phyloP scores from a whole-genome alignment of 176 grass and related monocot genomes.

The Areca catechu region DNA sequence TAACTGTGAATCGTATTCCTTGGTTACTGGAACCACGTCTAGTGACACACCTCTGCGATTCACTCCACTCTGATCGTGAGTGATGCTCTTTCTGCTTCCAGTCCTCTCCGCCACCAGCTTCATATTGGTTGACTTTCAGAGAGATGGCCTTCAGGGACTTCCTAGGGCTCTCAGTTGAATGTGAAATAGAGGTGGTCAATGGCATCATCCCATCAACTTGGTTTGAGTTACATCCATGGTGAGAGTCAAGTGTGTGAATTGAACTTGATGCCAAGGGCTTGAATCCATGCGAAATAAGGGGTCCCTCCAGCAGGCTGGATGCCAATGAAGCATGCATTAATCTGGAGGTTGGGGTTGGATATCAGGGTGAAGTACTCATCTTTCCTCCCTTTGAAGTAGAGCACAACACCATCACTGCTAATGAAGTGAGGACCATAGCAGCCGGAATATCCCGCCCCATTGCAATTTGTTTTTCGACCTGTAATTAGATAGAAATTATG shows the following conservation, averaged over 20 bases:
- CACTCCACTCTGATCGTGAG: conserved; percentile 1
- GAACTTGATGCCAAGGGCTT: conserved; percentile 29
- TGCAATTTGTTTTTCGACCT: conserved; percentile 6
- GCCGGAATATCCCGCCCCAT: conserved; percentile 26
- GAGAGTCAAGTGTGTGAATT: conserved; percentile 16
- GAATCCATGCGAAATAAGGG: conserved; percentile 37
- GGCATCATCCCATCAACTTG: conserved; percentile 12
- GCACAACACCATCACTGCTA: conserved; percentile 25
- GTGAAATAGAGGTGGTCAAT: conserved; percentile 20
- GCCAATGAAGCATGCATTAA: conserved; percentile 37
- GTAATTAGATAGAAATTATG: too few relatives aligned
- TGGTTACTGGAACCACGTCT: conserved; percentile 25
- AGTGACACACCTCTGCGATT: conserved; percentile 19
- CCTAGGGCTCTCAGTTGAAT: conserved; percentile 15
- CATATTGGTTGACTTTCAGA: conserved; percentile 17
- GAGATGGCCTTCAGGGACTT: conserved; percentile 22
- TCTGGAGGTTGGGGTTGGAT: conserved; percentile 21
- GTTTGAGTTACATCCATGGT: conserved; percentile 10
- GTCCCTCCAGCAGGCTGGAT: conserved; percentile 18
- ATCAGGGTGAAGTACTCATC: conserved; percentile 25
- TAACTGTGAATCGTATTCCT: conserved; percentile 33
- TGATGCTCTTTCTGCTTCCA: conserved; percentile 17
- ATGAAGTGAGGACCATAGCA: conserved; percentile 35
- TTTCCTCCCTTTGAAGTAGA: conserved; percentile 33
- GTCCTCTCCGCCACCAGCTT: conserved; percentile 24